phyloP scores from a whole-genome alignment of 2,329 filamentous ascomycete species.

The Hypoxylon sp. region DNA sequence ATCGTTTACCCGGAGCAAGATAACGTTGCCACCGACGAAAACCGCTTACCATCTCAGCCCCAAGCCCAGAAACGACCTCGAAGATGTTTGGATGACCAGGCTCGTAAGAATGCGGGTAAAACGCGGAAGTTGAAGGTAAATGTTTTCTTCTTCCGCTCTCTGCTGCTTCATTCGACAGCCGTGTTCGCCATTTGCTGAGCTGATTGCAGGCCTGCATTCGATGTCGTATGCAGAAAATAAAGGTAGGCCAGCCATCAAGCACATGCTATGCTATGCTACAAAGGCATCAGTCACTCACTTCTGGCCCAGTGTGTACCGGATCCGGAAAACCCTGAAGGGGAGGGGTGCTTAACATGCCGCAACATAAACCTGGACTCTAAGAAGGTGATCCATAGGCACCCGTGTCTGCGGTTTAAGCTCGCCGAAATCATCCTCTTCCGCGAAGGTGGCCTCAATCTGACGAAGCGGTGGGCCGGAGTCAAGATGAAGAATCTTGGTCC shows the following conservation, averaged over 20 bases:
- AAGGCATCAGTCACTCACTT: conserved; percentile 2
- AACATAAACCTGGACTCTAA: conserved; percentile 58
- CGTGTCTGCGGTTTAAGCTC: conserved; percentile 63
- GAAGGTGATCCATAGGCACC: conserved; percentile 63
- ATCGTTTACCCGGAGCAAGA: neutral
- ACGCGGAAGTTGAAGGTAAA: conserved; percentile 49
- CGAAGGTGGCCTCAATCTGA: conserved; percentile 61
- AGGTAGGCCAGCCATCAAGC: conserved; percentile 55
- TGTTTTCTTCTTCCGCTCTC: neutral
- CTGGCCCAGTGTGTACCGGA: conserved; percentile 58
- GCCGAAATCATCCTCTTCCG: conserved; percentile 60
- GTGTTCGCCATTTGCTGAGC: conserved; percentile 29
- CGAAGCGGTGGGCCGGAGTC: conserved; percentile 60
- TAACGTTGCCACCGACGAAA: conserved; percentile 10
- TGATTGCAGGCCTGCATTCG: conserved; percentile 59
- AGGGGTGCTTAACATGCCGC: conserved; percentile 59
- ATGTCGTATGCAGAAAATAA: conserved; percentile 62
- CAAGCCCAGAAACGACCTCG: conserved; percentile 38
- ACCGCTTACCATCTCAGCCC: conserved; percentile 9
- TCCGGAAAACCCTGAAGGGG: conserved; percentile 50
- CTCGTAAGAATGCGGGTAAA: conserved; percentile 46
- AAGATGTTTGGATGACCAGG: conserved; percentile 35
- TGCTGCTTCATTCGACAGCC: conserved; percentile 2
- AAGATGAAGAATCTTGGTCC: conserved; percentile 59
- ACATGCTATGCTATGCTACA: conserved; percentile 10